Base-by-base conservation (phyloP, 495 filamentous ascomycete species). In the Cudoniella acicularis region DNA sequence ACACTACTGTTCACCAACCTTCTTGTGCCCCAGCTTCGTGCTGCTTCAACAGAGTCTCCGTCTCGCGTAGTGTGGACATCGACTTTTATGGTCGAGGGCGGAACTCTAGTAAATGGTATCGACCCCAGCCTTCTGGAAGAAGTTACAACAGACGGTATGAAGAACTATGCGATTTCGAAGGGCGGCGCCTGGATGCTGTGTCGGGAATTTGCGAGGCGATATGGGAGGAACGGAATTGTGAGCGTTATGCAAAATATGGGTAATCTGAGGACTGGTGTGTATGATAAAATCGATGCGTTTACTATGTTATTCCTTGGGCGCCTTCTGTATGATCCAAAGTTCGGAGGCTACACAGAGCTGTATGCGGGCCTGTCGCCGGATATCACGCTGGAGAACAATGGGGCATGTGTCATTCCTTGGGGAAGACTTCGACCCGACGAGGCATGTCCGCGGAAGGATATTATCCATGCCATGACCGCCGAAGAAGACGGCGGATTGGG, bases 311-410 rank as follows among this genome's bases (percentile, higher is more conserved):
- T 63, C 49, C 36, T 69, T 4, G 20, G 3, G 11, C 49, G n/a
- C 6, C 30, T 76, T 30, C 60, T 75, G 57, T 64, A 75, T 49
- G 47, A 53, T 1, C 53, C 72, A 1, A 61, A 62, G 22, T 70
- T 62, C 54, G 76, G 75, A 1, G 76, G 73, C 10, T 79, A 77
- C 48, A 76, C 71, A 13, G 69, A 72, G 59, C 59, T 77, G 17
- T 77, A 67, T 52, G 70, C 75, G 18, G 73, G 67, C 3, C 52
- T 77, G 2, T 69, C 70, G 4, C 68, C 68, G 1, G 65, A 73
- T 22, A 42, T 77, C 4, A 69, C 56, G 10, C 16, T 47, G 3
- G 58, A 64, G 42, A 45, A 73, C 13, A 51, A 42, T 24, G 60
- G 60, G 1, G n/a, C 20, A 1, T 63, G 59, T 40, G 27, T 54